Evolutionary conservation across 2,329 filamentous ascomycete species (phyloP).

Genomic region (Epichloe uncinata): DNA sequence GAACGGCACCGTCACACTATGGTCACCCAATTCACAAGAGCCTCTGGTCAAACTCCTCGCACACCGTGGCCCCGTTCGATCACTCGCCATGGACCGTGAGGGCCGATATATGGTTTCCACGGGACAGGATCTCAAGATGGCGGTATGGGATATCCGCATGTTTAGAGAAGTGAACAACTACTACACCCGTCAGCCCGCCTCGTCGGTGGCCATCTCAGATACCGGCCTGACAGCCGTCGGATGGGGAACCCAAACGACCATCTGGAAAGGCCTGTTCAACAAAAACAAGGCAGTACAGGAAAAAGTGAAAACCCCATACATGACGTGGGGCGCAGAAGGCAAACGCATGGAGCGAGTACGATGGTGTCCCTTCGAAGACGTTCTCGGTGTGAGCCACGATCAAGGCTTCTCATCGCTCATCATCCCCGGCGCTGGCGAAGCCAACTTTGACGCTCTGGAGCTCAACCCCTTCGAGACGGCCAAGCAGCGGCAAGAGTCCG

Average conservation of each 20-base stretch:
- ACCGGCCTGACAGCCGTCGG: slow-evolving; percentile 77
- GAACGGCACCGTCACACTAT: slow-evolving; percentile 86
- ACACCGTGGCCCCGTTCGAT: slow-evolving; percentile 78
- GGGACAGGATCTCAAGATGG: slow-evolving; percentile 81
- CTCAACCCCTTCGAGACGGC: slow-evolving; percentile 88
- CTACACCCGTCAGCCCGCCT: slow-evolving; percentile 68
- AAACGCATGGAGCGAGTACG: slow-evolving; percentile 64
- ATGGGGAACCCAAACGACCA: slow-evolving; percentile 76
- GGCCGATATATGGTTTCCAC: slow-evolving; percentile 93
- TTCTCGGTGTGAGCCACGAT: slow-evolving; percentile 74
- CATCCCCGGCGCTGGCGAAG: slow-evolving; percentile 87
- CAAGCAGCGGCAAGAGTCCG: slow-evolving; percentile 84
- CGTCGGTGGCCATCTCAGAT: slow-evolving; percentile 79
- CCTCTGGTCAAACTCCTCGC: slow-evolving; percentile 84
- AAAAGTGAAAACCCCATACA: slow-evolving; percentile 79
- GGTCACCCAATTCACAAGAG: slow-evolving; percentile 83
- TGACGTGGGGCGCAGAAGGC: slow-evolving; percentile 84
- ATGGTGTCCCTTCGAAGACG: slow-evolving; percentile 93
- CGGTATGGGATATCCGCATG: slow-evolving; percentile 92
- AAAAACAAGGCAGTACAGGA: slow-evolving; percentile 57
- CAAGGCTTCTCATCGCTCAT: slow-evolving; percentile 81
- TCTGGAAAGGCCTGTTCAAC: slow-evolving; percentile 85
- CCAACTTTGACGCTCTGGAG: slow-evolving; percentile 91
- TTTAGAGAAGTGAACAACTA: slow-evolving; percentile 89
- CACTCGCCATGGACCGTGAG: slow-evolving; percentile 73